phyloP scores from a whole-genome alignment of 768 basidiomycete species.

The Lyophyllum atratum region DNA sequence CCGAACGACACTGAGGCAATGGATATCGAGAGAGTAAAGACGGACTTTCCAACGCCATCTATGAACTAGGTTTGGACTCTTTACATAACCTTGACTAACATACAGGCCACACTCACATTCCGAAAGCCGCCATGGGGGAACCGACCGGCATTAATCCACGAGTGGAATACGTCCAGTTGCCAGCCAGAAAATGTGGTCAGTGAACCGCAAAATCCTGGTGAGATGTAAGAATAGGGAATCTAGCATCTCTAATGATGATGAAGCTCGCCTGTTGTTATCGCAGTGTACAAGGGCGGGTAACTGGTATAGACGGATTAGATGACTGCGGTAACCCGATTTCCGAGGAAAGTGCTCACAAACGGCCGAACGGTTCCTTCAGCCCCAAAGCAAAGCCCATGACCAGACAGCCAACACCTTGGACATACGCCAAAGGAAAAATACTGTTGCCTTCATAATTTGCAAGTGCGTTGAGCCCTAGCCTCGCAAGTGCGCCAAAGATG shows the following conservation, averaged over 20 bases:
- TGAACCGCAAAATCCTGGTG: slow-evolving; percentile 92
- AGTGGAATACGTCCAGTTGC: slow-evolving; percentile 86
- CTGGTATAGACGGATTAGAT: slow-evolving; percentile 39
- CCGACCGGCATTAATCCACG: slow-evolving; percentile 73
- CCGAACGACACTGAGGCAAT: slow-evolving; percentile 82
- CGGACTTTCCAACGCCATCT: slow-evolving; percentile 80
- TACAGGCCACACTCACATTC: slow-evolving; percentile 53
- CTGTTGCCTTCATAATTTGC: slow-evolving; percentile 70
- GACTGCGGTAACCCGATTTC: background rate
- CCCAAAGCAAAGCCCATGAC: slow-evolving; percentile 84
- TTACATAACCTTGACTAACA: background rate
- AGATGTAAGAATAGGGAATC: background rate
- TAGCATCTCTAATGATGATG: background rate
- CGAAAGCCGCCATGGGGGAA: slow-evolving; percentile 64
- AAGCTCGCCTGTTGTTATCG: slow-evolving; percentile 75
- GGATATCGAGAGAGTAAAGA: slow-evolving; percentile 78
- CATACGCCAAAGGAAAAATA: slow-evolving; percentile 83
- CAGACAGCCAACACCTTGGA: slow-evolving; percentile 86
- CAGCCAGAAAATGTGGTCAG: slow-evolving; percentile 96
- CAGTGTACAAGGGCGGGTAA: slow-evolving; percentile 87
- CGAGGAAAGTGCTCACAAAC: slow-evolving; percentile 56
- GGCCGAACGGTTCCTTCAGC: slow-evolving; percentile 70
- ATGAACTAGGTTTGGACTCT: slow-evolving; percentile 58
- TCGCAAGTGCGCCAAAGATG: slow-evolving; percentile 82
- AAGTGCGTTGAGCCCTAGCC: slow-evolving; percentile 78